A percentile compares a stretch with the other conserved stretches of the same genome.
phyloP scores from a whole-genome alignment of 495 filamentous ascomycete genomes.

The Hyaloscypha finlandica region DNA sequence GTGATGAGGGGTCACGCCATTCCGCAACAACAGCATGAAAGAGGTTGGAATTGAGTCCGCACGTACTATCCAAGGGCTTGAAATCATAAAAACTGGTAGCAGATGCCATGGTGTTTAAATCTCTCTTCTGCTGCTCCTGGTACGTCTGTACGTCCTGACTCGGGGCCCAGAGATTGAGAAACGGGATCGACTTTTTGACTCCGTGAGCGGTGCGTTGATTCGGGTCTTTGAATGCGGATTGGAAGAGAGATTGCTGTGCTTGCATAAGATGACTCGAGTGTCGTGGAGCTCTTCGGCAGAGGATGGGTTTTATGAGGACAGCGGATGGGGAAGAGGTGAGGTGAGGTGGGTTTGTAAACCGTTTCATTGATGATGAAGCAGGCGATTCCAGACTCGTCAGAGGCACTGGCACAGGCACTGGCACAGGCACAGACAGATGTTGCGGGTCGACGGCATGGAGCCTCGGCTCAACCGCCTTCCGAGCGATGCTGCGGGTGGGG shows the following conservation, averaged over 20 bases:
- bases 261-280: conserved; percentile 9
- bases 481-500: not conserved
- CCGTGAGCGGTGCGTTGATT: conserved; percentile 14
- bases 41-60: conserved; percentile 12
- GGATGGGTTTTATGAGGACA: not conserved
- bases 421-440: no score
- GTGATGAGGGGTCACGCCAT: conserved; percentile 16
- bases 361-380: conserved; percentile 26
- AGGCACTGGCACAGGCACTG: not conserved
- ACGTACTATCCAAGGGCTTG: conserved; percentile 78
- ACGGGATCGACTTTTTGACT: conserved; percentile 14
- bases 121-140: conserved; percentile 14
- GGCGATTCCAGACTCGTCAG: conserved; percentile 1
- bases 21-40: no score
- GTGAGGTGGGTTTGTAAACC: conserved; percentile 18
- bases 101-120: conserved; percentile 64
- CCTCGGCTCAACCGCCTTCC: not conserved
- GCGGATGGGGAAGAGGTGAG: not conserved
- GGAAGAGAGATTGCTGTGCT: conserved; percentile 18
- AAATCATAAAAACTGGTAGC: conserved; percentile 92
- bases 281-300: no score
- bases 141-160: not conserved
- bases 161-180: conserved; percentile 11
- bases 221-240: conserved; percentile 22
- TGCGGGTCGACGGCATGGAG: not conserved